Conservation (phyloP, 2,329 filamentous ascomycete genomes). For the Didymella pinodella region DNA sequence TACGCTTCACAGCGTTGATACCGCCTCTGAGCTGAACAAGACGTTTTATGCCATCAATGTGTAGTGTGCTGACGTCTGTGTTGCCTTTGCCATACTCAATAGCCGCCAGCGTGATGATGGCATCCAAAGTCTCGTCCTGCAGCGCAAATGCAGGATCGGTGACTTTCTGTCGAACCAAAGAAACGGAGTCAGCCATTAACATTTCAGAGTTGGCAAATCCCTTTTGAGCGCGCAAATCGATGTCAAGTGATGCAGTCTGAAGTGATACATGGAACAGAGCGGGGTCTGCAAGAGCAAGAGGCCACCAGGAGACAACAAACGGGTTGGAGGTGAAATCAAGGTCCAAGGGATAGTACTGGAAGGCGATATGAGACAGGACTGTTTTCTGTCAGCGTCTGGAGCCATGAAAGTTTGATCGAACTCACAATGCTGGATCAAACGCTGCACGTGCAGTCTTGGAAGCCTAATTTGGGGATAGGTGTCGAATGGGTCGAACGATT, state of each 20-base stretch:
- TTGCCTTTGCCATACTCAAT: conserved; percentile 68
- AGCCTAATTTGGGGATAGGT: conserved; percentile 64
- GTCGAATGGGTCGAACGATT: conserved; percentile 63
- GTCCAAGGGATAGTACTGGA: conserved; percentile 68
- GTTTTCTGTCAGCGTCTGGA: not conserved
- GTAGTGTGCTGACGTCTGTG: conserved; percentile 54
- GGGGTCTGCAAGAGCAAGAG: conserved; percentile 63
- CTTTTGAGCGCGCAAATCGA: conserved; percentile 61
- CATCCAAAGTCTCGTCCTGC: conserved; percentile 64
- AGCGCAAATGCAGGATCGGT: conserved; percentile 57
- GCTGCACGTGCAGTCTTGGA: conserved; percentile 60
- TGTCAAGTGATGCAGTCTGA: conserved; percentile 65
- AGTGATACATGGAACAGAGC: conserved; percentile 67
- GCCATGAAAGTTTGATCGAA: conserved; percentile 9
- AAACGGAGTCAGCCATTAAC: conserved; percentile 65
- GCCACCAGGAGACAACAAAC: conserved; percentile 68
- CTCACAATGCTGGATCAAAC: conserved; percentile 65
- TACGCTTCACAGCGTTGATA: conserved; percentile 57
- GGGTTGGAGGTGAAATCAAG: conserved; percentile 62
- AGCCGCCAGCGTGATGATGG: conserved; percentile 65
- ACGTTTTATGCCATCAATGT: conserved; percentile 60
- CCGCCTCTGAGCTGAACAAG: conserved; percentile 62
- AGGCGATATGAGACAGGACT: conserved; percentile 66
- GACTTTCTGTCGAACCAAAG: conserved; percentile 61
- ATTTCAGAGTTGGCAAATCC: conserved; percentile 63